Evolutionary conservation across 208 protist genomes (phyloP).

Genomic region (Acanthamoeba healyi): DNA sequence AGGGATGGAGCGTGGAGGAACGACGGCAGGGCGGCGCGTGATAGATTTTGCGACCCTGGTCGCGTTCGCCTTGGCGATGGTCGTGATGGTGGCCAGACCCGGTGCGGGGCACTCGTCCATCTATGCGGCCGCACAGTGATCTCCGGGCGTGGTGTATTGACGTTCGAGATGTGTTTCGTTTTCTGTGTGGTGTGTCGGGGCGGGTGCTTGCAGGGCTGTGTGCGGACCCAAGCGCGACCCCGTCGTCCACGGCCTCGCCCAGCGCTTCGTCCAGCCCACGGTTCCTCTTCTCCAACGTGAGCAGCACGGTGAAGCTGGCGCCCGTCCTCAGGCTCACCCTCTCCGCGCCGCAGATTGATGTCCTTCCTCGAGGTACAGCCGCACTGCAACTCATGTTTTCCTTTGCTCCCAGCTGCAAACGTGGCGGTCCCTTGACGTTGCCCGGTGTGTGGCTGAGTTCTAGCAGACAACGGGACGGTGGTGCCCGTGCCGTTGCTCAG

Average conservation of each 20-base stretch:
- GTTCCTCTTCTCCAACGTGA: not conserved
- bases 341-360: not conserved
- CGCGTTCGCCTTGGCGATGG: too few species aligned
- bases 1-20: too few species aligned
- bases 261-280: not conserved
- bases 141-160: too few species aligned
- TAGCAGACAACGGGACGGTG: not conserved
- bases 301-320: not conserved
- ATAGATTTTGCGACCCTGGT: too few species aligned
- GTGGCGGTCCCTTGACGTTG: not conserved
- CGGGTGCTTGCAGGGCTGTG: not conserved
- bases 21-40: too few species aligned
- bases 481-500: not conserved
- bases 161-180: not conserved
- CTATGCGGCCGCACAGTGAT: too few species aligned
- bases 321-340: not conserved
- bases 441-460: not conserved
- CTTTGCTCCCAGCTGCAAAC: too few species aligned
- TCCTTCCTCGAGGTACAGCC: not conserved
- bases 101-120: too few species aligned
- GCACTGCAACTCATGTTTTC: too few species aligned
- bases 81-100: too few species aligned
- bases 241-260: not conserved
- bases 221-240: too few species aligned
- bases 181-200: too few species aligned